These are phyloP conservation scores for Talaromyces trachyspermus DNA, from an alignment of 495 filamentous ascomycete species.

Conservation along the genomic window DNA sequence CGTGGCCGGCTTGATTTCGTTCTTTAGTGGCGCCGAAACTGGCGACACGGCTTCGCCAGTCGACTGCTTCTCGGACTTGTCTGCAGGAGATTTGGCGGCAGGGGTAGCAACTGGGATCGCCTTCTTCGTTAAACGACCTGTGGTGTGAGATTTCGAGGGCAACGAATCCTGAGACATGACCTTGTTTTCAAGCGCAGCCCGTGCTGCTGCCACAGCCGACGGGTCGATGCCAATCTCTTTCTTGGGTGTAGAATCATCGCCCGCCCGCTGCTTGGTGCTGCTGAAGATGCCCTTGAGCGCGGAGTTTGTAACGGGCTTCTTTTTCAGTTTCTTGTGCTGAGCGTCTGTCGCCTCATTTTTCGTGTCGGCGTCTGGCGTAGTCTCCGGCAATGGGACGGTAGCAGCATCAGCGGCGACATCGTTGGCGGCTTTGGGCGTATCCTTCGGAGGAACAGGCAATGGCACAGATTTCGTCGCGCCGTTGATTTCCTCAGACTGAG, in stretches of 20 bases:
- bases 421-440: constrained; percentile 15
- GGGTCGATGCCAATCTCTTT: constrained; percentile 29
- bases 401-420: constrained; percentile 23
- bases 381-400: constrained; percentile 19
- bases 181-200: constrained; percentile 41
- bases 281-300: constrained; percentile 45
- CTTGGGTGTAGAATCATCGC: constrained; percentile 22
- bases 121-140: constrained; percentile 13
- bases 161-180: constrained; percentile 29
- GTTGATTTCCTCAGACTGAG: constrained; percentile 10
- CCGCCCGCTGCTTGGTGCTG: constrained; percentile 32
- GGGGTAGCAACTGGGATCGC: constrained; percentile 30
- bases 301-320: constrained; percentile 34
- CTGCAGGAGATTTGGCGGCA: constrained; percentile 9
- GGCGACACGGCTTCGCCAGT: too few species aligned
- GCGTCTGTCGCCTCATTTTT: constrained; percentile 24
- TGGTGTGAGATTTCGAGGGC: constrained; percentile 16
- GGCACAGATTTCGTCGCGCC: constrained; percentile 21
- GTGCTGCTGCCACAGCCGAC: constrained; percentile 42
- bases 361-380: constrained; percentile 5
- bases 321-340: constrained; percentile 34
- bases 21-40: constrained; percentile 11
- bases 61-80: constrained; percentile 9
- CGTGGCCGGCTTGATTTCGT: constrained; percentile 12
- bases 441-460: constrained; percentile 26